Conservation (phyloP, 805 yeast species). For the Candida lessepsii region DNA sequence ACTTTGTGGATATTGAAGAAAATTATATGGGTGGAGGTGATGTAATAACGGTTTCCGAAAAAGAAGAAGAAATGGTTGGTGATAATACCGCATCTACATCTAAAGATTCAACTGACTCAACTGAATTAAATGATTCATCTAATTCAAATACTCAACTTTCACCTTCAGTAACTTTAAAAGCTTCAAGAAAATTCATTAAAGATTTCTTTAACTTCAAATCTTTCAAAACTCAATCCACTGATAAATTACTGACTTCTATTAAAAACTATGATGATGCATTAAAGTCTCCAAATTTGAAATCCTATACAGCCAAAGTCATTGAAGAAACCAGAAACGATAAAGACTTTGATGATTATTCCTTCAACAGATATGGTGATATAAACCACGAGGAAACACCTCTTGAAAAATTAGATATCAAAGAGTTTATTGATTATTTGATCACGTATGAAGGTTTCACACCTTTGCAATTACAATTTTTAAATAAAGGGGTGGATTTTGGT, state of each 20-base stretch:
- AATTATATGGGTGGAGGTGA: too few relatives aligned
- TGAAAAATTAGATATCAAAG: conserved; percentile 23
- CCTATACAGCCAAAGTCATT: conserved; percentile 23
- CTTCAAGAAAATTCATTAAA: conserved; percentile 11
- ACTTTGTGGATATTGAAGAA: conserved; percentile 6
- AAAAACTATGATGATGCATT: conserved; percentile 27
- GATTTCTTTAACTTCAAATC: conserved; percentile 12
- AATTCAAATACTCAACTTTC: background rate
- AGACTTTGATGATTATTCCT: conserved; percentile 18
- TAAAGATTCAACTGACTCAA: background rate
- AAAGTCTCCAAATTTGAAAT: conserved; percentile 23
- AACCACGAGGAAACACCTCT: background rate
- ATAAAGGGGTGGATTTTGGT: conserved; percentile 32
- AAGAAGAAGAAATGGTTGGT: background rate
- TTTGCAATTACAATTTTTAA: conserved; percentile 28
- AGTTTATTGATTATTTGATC: conserved; percentile 31
- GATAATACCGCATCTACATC: background rate
- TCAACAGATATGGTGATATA: conserved; percentile 12
- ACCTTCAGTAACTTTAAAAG: conserved; percentile 1
- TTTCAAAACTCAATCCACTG: background rate
- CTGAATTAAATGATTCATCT: background rate
- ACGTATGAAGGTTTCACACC: conserved; percentile 26
- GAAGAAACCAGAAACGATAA: conserved; percentile 15
- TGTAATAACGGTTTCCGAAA: too few relatives aligned
- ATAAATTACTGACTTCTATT: conserved; percentile 23